These are phyloP conservation scores for Diaporthe citrichinensis DNA, from an alignment of 2,329 filamentous ascomycete species.

Conservation along the genomic window DNA sequence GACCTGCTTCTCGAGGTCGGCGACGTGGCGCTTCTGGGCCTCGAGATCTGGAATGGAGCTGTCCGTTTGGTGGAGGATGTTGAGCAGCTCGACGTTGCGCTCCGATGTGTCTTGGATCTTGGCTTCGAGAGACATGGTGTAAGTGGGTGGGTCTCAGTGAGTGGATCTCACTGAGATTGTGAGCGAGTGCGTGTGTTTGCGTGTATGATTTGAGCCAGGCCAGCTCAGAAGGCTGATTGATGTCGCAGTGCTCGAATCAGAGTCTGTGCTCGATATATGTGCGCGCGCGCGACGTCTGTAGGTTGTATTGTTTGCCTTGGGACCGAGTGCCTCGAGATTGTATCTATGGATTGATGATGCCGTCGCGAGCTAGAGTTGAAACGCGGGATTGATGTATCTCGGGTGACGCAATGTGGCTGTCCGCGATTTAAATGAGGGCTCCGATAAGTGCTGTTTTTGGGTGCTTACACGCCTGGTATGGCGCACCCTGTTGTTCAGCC, in stretches of 20 bases:
- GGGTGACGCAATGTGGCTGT: slow-evolving; percentile 17
- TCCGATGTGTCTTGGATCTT: slow-evolving; percentile 57
- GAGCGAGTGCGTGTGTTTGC: not conserved
- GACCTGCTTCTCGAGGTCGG: slow-evolving; percentile 60
- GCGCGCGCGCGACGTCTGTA: not conserved
- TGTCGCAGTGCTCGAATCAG: no score
- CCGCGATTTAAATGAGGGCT: slow-evolving; percentile 8
- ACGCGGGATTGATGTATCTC: not conserved
- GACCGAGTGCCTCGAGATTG: not conserved
- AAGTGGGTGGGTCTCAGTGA: not conserved
- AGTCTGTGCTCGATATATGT: not conserved
- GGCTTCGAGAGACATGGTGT: slow-evolving; percentile 50
- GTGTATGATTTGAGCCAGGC: not conserved
- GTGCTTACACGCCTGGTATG: not conserved
- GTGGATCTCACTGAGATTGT: not conserved
- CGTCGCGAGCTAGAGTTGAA: not conserved
- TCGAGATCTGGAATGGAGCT: slow-evolving; percentile 61
- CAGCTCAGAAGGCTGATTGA: not conserved
- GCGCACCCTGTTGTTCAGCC: not conserved
- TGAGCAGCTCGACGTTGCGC: slow-evolving; percentile 60
- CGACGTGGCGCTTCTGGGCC: slow-evolving; percentile 61
- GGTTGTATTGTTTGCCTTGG: not conserved
- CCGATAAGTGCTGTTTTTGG: not conserved
- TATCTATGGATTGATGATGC: not conserved
- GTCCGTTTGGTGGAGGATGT: slow-evolving; percentile 62